phyloP scores from a whole-genome alignment of 305 asterid species.

The Fraxinus ornus region DNA sequence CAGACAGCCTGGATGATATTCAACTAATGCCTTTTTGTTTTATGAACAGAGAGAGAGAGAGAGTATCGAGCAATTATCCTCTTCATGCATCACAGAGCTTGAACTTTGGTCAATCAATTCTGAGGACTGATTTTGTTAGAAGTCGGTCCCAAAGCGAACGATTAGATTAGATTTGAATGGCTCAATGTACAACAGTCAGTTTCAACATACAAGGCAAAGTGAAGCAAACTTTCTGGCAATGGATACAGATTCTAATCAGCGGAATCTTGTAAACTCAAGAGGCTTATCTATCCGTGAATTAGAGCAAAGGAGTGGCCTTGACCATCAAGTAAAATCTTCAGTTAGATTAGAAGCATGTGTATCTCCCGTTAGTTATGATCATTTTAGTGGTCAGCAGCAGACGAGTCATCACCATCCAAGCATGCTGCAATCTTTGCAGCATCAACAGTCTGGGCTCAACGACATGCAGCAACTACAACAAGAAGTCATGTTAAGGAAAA shows the following conservation, averaged over 20 bases:
- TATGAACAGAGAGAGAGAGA: constrained; percentile 52
- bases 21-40: constrained; percentile 8
- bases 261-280: constrained; percentile 42
- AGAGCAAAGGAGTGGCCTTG: constrained; percentile 56
- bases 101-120: constrained; percentile 51
- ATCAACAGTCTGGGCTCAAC: constrained; percentile 63
- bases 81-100: constrained; percentile 54
- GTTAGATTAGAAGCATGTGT: constrained; percentile 56
- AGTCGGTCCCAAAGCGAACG: constrained; percentile 52
- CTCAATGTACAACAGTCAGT: constrained; percentile 56
- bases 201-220: constrained; percentile 53
- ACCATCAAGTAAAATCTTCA: constrained; percentile 56
- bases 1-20: constrained; percentile 1
- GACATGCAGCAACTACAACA: constrained; percentile 83
- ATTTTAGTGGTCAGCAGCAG: constrained; percentile 84
- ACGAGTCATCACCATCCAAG: constrained; percentile 66
- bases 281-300: constrained; percentile 57
- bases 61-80: constrained; percentile 53
- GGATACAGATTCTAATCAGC: constrained; percentile 60
- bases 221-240: constrained; percentile 60
- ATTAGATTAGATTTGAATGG: constrained; percentile 62
- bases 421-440: constrained; percentile 67
- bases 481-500: constrained; percentile 66
- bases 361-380: constrained; percentile 65
- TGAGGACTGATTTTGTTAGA: constrained; percentile 56